Evolutionary conservation across 768 basidiomycete genomes (phyloP), one percentile per base, ranked within the genome.

Genomic region (Pisolithus sp.): DNA sequence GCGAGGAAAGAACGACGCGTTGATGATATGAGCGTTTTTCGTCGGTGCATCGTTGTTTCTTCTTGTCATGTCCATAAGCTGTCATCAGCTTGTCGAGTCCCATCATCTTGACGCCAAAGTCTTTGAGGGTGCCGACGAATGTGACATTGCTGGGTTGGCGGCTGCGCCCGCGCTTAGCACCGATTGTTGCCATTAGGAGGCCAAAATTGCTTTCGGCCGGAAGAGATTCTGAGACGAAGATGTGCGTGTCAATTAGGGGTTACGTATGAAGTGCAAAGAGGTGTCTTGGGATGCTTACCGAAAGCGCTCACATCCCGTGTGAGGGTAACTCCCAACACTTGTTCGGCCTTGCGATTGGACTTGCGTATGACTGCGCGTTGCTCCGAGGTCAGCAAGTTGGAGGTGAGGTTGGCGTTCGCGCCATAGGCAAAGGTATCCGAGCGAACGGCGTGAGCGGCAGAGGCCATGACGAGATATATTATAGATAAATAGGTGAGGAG

Each of bases 311-410:
- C 54, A 46, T 58, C 56, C 34, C 52, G 55, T 42, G 57, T 57
- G 52, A 58, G 44, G n/a, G 57, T 57, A 18, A 57, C 48, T 17
- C 57, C 57, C 10, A 58, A 48, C 10, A 58, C 36, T 31, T 52
- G 49, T 5, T 47, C 55, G n/a, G 57, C 57, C 43, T 58, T 58
- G 23, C 49, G 38, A 39, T 58, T 50, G 23, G 57, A 58, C 21
- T 46, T 45, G 38, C 52, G 38, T 7, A 53, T 15, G 5, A 55
- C 57, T 15, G 56, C 36, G 24, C 55, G 55, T 36, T 52, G 46
- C 15, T 48, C 46, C 3, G 23, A 36, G n/a, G 47, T 51, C 17
- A 58, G 52, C 23, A 43, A 26, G 39, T 58, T 49, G 23, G 55
- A 50, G 9, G 36, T 48, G 45, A 42, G 38, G 2, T 13, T 47